These are phyloP conservation scores for Aspergillus asperescens DNA, from an alignment of 495 filamentous ascomycete species.

Conservation along the genomic window DNA sequence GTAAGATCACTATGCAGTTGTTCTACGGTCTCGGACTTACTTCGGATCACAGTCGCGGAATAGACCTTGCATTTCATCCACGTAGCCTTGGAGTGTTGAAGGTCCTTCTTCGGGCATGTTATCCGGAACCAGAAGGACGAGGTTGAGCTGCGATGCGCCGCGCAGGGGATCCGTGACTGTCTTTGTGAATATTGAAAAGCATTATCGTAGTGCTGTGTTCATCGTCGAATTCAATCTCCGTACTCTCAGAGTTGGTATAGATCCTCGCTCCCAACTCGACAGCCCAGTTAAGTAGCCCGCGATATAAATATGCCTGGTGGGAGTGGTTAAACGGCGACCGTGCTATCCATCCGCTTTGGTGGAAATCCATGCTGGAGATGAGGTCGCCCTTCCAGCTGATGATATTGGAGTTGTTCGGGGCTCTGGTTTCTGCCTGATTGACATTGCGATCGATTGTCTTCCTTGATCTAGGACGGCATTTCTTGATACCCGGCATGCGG, in stretches of 20 bases:
- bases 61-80: constrained; percentile 60
- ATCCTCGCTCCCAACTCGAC: constrained; percentile 46
- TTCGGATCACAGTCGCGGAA: constrained; percentile 55
- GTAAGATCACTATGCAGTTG: no score
- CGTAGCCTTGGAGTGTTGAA: constrained; percentile 47
- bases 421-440: background rate
- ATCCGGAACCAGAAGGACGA: constrained; percentile 63
- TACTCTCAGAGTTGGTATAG: constrained; percentile 37
- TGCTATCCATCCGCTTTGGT: constrained; percentile 32
- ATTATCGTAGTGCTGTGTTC: constrained; percentile 14
- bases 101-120: constrained; percentile 50
- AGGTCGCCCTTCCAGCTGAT: constrained; percentile 44
- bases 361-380: constrained; percentile 47
- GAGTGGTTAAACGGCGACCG: constrained; percentile 52
- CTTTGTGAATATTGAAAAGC: background rate
- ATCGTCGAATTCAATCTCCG: constrained; percentile 28
- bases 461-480: no score
- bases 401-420: constrained; percentile 32
- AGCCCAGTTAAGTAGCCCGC: constrained; percentile 44
- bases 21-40: constrained; percentile 19
- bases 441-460: background rate
- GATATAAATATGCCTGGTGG: constrained; percentile 53
- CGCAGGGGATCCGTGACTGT: constrained; percentile 56
- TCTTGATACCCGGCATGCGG: no score
- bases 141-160: constrained; percentile 54